Evolutionary conservation across 371 early-diverging fungal genomes (phyloP).

Genomic region (Mucor racemosus): DNA sequence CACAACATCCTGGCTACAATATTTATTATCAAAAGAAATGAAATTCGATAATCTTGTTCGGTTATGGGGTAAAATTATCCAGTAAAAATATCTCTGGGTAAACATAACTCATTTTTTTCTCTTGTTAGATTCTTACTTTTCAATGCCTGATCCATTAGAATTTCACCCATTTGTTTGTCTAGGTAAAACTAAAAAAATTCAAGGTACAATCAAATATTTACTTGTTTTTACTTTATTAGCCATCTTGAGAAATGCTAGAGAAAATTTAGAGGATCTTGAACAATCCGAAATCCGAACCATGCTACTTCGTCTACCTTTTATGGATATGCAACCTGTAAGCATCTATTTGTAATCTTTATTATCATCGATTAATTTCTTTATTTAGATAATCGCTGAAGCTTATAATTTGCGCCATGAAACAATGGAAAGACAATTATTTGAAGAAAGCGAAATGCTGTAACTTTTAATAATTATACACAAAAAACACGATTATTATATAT

Average conservation of each 20-base stretch:
- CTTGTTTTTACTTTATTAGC: conserved; percentile 31
- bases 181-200: conserved; percentile 18
- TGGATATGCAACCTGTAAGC: conserved; percentile 69
- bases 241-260: conserved; percentile 62
- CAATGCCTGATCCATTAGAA: conserved; percentile 67
- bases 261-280: conserved; percentile 82
- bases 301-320: conserved; percentile 70
- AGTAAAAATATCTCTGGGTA: not conserved
- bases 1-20: conserved; percentile 81
- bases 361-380: not conserved
- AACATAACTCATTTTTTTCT: not conserved
- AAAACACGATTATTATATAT: not conserved
- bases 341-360: not conserved
- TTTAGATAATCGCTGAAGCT: conserved; percentile 65
- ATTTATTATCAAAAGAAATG: conserved; percentile 76
- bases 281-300: conserved; percentile 83
- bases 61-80: conserved; percentile 65
- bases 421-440: conserved; percentile 55
- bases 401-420: conserved; percentile 68
- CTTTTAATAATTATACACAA: not conserved
- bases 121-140: conserved; percentile 68
- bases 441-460: conserved; percentile 25
- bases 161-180: conserved; percentile 76
- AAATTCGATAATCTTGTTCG: conserved; percentile 73
- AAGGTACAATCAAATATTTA: not conserved